Conservation (phyloP, 352 stramenopile species). For the Lagenidium giganteum region DNA sequence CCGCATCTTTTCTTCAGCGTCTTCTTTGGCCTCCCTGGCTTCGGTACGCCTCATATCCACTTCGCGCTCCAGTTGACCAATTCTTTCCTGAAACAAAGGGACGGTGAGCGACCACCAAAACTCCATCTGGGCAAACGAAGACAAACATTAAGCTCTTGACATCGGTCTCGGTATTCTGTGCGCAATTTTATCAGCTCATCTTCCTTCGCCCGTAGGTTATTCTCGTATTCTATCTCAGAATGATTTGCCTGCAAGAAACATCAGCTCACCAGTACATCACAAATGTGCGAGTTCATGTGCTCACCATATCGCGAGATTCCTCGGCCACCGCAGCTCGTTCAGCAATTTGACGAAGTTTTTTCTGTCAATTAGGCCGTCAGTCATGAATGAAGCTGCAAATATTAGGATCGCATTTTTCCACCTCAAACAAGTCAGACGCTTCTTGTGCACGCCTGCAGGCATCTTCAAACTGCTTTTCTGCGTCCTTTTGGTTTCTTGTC, state of each 20-base stretch:
- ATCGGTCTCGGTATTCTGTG: constrained; percentile 42
- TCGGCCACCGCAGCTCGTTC: constrained; percentile 46
- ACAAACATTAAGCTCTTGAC: constrained; percentile 48
- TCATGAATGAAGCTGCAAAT: background rate
- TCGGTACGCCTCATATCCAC: constrained; percentile 53
- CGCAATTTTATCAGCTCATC: constrained; percentile 42
- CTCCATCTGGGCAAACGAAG: no score
- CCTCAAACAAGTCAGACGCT: constrained; percentile 37
- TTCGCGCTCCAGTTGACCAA: constrained; percentile 37
- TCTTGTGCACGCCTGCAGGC: constrained; percentile 31
- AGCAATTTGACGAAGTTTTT: constrained; percentile 37
- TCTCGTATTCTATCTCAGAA: constrained; percentile 39
- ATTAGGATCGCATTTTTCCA: constrained; percentile 1
- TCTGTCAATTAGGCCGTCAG: constrained; percentile 14
- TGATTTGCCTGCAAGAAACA: constrained; percentile 33
- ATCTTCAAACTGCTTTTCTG: constrained; percentile 42
- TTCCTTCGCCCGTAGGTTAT: constrained; percentile 42
- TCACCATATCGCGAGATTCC: constrained; percentile 54
- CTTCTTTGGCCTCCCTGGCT: constrained; percentile 51
- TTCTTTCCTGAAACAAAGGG: constrained; percentile 11
- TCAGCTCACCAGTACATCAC: background rate
- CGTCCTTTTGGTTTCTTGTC: constrained; percentile 40
- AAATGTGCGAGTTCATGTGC: background rate
- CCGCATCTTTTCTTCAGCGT: constrained; percentile 55
- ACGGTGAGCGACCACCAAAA: no score